Conservation (phyloP, 2,329 filamentous ascomycete species). For the Exserohilum turcica region DNA sequence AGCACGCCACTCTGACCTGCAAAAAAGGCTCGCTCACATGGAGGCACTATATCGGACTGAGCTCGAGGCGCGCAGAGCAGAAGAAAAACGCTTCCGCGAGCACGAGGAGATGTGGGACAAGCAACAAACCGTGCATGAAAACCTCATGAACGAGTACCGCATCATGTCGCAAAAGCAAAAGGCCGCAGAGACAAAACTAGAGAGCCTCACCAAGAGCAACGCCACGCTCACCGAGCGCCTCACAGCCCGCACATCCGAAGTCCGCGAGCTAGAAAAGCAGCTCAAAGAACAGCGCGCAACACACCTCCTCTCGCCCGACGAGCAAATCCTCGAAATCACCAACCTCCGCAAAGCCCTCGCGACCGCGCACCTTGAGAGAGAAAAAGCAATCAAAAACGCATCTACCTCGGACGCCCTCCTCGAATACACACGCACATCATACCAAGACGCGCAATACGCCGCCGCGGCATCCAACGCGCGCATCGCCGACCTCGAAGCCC, state of each 20-base stretch:
- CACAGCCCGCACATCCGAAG: slow-evolving; percentile 18
- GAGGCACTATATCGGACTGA: slow-evolving; percentile 13
- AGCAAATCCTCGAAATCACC: slow-evolving; percentile 30
- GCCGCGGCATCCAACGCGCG: slow-evolving; percentile 16
- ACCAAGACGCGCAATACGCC: slow-evolving; percentile 47
- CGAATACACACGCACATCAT: slow-evolving; percentile 63
- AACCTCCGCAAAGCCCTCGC: slow-evolving; percentile 31
- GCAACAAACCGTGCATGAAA: slow-evolving; percentile 38
- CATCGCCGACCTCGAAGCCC: slow-evolving; percentile 18
- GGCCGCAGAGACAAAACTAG: slow-evolving; percentile 20
- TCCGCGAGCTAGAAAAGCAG: slow-evolving; percentile 15
- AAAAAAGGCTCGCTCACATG: slow-evolving; percentile 9
- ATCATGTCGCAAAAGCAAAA: slow-evolving; percentile 25
- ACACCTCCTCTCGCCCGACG: slow-evolving; percentile 28
- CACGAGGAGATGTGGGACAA: slow-evolving; percentile 25
- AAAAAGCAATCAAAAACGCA: slow-evolving; percentile 39
- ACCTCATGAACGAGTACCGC: slow-evolving; percentile 25
- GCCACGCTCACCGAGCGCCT: slow-evolving; percentile 28
- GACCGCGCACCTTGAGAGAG: slow-evolving; percentile 20
- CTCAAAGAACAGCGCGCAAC: slow-evolving; percentile 27
- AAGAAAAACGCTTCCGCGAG: slow-evolving; percentile 21
- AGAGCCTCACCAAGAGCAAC: slow-evolving; percentile 18
- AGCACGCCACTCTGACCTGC: slow-evolving; percentile 14
- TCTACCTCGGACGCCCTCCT: slow-evolving; percentile 51
- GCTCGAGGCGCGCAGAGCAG: slow-evolving; percentile 15